Conservation (phyloP, 345 rosid species). For the Populus euphratica region DNA sequence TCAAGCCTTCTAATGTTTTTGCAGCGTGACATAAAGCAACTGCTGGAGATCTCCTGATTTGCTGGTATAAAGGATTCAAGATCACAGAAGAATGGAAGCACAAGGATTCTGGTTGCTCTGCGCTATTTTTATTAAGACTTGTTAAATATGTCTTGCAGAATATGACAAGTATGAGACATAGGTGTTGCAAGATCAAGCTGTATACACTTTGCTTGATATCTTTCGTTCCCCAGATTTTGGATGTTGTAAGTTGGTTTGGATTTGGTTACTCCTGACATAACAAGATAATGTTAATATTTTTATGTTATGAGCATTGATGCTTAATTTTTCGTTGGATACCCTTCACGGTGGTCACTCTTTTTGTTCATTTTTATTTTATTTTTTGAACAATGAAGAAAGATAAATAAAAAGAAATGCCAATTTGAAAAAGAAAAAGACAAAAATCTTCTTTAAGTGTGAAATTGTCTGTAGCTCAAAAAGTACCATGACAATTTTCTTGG, state of each 20-base stretch:
- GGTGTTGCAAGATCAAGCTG: neutral
- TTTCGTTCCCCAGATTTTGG: neutral
- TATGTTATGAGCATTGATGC: neutral
- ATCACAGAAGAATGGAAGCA: neutral
- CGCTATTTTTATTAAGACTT: neutral
- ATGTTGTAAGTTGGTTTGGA: neutral
- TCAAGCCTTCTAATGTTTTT: conserved; percentile 7
- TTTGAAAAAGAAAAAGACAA: too few species aligned
- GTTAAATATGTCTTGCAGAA: neutral
- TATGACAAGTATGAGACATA: neutral
- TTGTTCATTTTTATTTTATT: neutral
- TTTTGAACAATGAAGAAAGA: too few species aligned
- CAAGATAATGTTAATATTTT: neutral
- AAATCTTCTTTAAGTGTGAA: neutral
- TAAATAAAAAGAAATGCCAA: too few species aligned
- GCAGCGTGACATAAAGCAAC: conserved; percentile 61
- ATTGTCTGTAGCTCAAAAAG: neutral
- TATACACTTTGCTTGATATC: neutral
- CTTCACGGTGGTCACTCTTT: neutral
- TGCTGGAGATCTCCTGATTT: conserved; percentile 29
- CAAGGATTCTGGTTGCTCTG: neutral
- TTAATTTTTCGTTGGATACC: neutral
- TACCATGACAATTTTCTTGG: neutral
- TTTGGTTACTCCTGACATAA: neutral
- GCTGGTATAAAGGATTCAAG: neutral